A percentile compares a stretch with the other conserved stretches of the same genome.
Conservation (phyloP, 805 yeast species). For the Zygotorulaspora sp. region DNA sequence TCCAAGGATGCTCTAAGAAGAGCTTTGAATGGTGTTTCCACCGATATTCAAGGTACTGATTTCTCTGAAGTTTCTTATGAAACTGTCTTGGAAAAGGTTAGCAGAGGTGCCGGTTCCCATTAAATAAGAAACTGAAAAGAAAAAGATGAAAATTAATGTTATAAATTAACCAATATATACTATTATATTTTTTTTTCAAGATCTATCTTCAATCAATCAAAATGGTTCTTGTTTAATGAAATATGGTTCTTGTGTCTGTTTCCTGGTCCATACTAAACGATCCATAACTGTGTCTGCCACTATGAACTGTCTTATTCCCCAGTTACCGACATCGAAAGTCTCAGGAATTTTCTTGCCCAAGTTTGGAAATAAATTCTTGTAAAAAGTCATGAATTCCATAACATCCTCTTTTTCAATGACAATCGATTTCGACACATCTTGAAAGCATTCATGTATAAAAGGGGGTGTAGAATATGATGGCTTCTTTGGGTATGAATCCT, state of each 20-base stretch:
- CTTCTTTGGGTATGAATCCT: slow-evolving; percentile 32
- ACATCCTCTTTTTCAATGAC: slow-evolving; percentile 50
- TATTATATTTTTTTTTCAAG: not conserved
- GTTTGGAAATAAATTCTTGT: slow-evolving; percentile 49
- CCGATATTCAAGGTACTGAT: slow-evolving; percentile 98
- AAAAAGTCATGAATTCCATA: slow-evolving; percentile 48
- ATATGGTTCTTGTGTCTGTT: slow-evolving; percentile 35
- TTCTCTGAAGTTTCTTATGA: slow-evolving; percentile 95
- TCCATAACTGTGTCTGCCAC: slow-evolving; percentile 52
- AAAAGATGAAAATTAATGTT: not conserved
- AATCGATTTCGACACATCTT: slow-evolving; percentile 36
- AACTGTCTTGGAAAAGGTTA: slow-evolving; percentile 82
- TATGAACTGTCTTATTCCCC: slow-evolving; percentile 41
- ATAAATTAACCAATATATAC: not conserved
- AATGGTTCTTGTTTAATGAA: slow-evolving; percentile 27
- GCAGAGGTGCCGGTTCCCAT: slow-evolving; percentile 71
- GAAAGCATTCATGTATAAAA: slow-evolving; percentile 45
- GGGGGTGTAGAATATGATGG: slow-evolving; percentile 40
- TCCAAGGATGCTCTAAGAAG: slow-evolving; percentile 97
- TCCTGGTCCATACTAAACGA: slow-evolving; percentile 43
- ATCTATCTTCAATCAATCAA: slow-evolving; percentile 3
- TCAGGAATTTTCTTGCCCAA: slow-evolving; percentile 50
- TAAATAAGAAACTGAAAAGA: slow-evolving; percentile 23
- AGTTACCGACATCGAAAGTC: slow-evolving; percentile 46
- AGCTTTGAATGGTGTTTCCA: slow-evolving; percentile 88